These are phyloP conservation scores for Psophocarpus tetragonolobus DNA, from an alignment of 306 rosid genomes.

Conservation along the genomic window DNA sequence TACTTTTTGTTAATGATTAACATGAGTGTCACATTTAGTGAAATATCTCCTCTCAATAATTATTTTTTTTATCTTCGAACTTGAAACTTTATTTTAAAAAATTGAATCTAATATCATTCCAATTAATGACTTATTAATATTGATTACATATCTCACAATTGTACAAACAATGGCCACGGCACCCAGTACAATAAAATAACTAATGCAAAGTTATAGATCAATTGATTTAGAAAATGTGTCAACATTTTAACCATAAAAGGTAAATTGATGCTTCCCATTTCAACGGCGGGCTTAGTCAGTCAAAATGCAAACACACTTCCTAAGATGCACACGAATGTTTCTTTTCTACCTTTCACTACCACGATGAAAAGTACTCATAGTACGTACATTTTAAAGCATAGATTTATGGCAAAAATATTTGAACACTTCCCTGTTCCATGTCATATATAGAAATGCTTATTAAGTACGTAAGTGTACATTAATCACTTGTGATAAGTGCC, in stretches of 20 bases:
- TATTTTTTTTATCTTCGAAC: too few species aligned
- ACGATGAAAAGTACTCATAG: not conserved
- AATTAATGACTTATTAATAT: too few species aligned
- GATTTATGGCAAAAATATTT: not conserved
- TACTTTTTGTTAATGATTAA: too few species aligned
- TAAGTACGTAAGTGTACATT: not conserved
- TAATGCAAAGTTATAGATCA: not conserved
- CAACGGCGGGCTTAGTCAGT: constrained; percentile 11
- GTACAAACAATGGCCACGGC: constrained; percentile 35
- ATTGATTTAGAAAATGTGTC: not conserved
- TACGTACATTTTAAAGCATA: not conserved
- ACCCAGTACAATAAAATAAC: constrained; percentile 5
- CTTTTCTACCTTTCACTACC: not conserved
- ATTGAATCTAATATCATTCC: too few species aligned
- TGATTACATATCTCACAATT: constrained; percentile 22
- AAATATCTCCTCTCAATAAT: too few species aligned
- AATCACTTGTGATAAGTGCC: not conserved
- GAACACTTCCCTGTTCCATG: not conserved
- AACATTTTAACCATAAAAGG: constrained; percentile 2
- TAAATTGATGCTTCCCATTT: constrained; percentile 16
- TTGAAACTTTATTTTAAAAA: too few species aligned
- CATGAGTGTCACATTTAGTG: too few species aligned
- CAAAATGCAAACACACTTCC: not conserved
- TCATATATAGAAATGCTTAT: constrained; percentile 9
- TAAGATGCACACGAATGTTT: not conserved